Base-by-base conservation (phyloP, 2,329 filamentous ascomycete species). In the Arthroderma sp. region DNA sequence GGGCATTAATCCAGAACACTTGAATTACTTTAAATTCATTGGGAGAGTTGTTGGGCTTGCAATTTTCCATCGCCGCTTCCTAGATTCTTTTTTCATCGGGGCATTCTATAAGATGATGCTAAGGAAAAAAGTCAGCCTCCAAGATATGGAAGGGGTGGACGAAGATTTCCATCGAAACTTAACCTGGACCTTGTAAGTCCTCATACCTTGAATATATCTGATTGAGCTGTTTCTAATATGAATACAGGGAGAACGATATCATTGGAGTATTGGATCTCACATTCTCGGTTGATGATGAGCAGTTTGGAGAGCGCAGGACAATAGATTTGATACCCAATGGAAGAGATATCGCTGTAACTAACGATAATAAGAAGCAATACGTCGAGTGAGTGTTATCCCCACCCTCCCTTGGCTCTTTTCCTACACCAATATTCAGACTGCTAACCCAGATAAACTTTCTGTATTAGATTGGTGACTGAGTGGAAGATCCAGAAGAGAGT, bases 1-100 rank as follows among this genome's bases (percentile, higher is more conserved):
- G 15, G 91, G 91, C 52, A 96, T 98, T 68, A 98, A 98, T 66
- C 91, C 91, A 1, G 91, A 98, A 68, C 91, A 98, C 77, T 72
- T 98, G 58, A 96, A 95, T 64, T 98, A 96, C 70, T 98, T 98
- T 79, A 96, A 94, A 67, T 98, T 98, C 62, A 98, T 98, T 58
- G 91, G 91, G 40, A 86, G 91, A 48, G 91, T 98, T 29, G 91
- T 98, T 48, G 91, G 91, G 49, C 68, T 98, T 55, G 89, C 91
- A 49, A 98, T 98, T 59, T 98, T 98, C 80, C 91, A 98, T 66
- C 78, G 91, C 47, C 82, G 91, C 42, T 98, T 98, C 75, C 70
- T 98, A 51, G 91, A 98, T 63, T 93, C 91, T 31, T 98, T 98
- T 73, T 98, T 98, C 66, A 96, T 98, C 60, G 91, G 91, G 40